A percentile compares a stretch with the other conserved stretches of the same genome.
These are phyloP conservation scores for Dalbergia cultrata DNA, from an alignment of 306 rosid species.

Conservation along the genomic window DNA sequence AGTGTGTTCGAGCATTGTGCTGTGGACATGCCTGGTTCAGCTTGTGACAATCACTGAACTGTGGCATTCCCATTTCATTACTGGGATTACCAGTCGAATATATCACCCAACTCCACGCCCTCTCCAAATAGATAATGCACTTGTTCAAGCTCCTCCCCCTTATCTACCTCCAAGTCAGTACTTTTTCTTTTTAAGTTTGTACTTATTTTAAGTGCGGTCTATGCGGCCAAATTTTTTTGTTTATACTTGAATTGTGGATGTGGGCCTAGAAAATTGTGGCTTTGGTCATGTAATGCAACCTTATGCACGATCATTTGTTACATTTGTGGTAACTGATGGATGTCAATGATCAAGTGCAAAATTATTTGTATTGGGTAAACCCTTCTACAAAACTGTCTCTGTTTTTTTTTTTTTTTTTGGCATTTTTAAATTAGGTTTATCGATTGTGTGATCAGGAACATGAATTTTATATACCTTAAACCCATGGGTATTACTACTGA, in stretches of 20 bases:
- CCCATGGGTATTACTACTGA: slow-evolving; percentile 6
- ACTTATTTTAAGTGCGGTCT: background rate
- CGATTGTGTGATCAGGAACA: slow-evolving; percentile 16
- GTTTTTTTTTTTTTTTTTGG: background rate
- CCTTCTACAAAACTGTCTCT: background rate
- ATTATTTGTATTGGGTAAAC: slow-evolving; percentile 6
- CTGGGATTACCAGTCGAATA: slow-evolving; percentile 70
- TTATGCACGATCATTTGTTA: background rate
- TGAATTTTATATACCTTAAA: slow-evolving; percentile 22
- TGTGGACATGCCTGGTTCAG: slow-evolving; percentile 95
- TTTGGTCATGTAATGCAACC: slow-evolving; percentile 14
- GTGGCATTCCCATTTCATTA: slow-evolving; percentile 78
- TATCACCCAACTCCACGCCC: slow-evolving; percentile 57
- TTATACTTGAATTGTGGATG: slow-evolving; percentile 31
- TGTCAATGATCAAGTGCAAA: slow-evolving; percentile 1
- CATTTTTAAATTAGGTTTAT: slow-evolving; percentile 29
- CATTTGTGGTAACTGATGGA: background rate
- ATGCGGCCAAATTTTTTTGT: slow-evolving; percentile 1
- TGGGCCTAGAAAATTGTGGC: background rate
- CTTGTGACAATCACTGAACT: slow-evolving; percentile 82
- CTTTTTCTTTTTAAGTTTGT: slow-evolving; percentile 7
- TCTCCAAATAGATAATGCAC: slow-evolving; percentile 34
- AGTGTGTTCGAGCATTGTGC: slow-evolving; percentile 83
- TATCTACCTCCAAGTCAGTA: slow-evolving; percentile 76
- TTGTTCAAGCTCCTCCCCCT: slow-evolving; percentile 56